Evolutionary conservation across 1,284 basidiomycete species (phyloP).

Genomic region (Puccinia triticina): DNA sequence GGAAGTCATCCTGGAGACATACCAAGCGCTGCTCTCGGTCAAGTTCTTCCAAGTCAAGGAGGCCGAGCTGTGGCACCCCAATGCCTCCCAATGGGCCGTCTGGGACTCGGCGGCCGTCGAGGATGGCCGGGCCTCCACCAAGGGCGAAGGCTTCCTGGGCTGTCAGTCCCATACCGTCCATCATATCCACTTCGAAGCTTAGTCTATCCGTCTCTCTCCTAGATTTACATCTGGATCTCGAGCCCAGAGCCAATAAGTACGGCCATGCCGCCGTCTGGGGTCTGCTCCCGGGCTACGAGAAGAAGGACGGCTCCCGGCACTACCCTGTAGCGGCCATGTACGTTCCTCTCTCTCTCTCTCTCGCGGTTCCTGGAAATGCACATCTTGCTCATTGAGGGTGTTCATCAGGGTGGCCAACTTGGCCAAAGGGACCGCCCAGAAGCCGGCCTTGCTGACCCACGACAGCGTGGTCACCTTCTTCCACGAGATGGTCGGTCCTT

Average conservation of each 20-base stretch:
- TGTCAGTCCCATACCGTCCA: background rate
- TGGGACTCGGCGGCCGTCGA: constrained; percentile 33
- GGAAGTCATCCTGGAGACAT: constrained; percentile 75
- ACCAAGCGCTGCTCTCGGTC: constrained; percentile 76
- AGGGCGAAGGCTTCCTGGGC: constrained; percentile 48
- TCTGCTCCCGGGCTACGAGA: constrained; percentile 60
- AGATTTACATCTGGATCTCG: constrained; percentile 79
- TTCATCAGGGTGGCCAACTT: constrained; percentile 71
- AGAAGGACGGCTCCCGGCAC: constrained; percentile 66
- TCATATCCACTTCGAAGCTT: background rate
- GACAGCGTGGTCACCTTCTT: constrained; percentile 65
- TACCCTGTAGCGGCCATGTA: constrained; percentile 77
- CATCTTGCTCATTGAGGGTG: too few species aligned
- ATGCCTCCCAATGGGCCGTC: constrained; percentile 60
- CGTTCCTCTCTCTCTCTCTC: background rate
- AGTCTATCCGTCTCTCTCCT: too few species aligned
- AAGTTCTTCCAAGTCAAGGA: constrained; percentile 68
- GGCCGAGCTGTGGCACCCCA: constrained; percentile 71
- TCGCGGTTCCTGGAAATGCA: background rate
- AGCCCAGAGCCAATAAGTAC: constrained; percentile 76
- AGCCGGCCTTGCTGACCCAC: constrained; percentile 79
- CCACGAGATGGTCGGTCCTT: constrained; percentile 62
- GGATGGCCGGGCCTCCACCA: constrained; percentile 21
- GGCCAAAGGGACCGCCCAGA: constrained; percentile 75
- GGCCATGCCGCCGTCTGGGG: constrained; percentile 84